Base-by-base conservation (phyloP, 225 moss, liverwort and hornwort species). In the Thuidium tamariscinum region DNA sequence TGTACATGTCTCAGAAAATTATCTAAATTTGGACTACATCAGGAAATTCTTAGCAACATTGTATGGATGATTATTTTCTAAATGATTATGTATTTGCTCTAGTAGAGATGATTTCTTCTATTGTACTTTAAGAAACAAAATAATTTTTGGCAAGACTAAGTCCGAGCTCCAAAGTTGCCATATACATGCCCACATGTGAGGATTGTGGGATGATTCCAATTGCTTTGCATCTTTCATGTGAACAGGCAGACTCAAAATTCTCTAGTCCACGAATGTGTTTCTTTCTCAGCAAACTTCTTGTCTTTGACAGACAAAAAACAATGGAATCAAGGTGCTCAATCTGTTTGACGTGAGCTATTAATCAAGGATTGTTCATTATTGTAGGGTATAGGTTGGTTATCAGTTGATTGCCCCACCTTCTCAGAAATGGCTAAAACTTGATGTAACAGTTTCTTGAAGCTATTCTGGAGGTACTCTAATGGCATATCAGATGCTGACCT, bases 261-360 rank as follows among this genome's bases (percentile, higher is more conserved):
- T 78, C 3, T 6, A 13, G 8, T 78, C 8, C 13, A 1, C 41
- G 7, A 59, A 29, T 30, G 2, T 37, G 25, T 59, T 42, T 42
- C 25, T 42, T 59, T 19, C 19, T 78, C 13, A 41, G 0, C 18
- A 10, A 19, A 2, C 3, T 41, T 27, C 18, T 78, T 41, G 41
- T 41, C 59, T 42, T 0, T 1, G 29, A 78, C 8, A 7, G 0
- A 9, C 10, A 18, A 10, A 36, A 6, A 14, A 39, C 26, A 2
- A 3, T 39, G 16, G 27, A 59, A 78, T 59, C 59, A 29, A 78
- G 78, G 78, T 78, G 19, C 59, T 78, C 29, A 30, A 18, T 41
- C 78, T 29, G 5, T 56, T 59, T 5, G 1, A 16, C 1, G 7
- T 8, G 8, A 16, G 3, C 6, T 37, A 55, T 25, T 37, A 20